Base-by-base conservation (phyloP, 2,329 filamentous ascomycete species). In the Microdochium bolleyi region DNA sequence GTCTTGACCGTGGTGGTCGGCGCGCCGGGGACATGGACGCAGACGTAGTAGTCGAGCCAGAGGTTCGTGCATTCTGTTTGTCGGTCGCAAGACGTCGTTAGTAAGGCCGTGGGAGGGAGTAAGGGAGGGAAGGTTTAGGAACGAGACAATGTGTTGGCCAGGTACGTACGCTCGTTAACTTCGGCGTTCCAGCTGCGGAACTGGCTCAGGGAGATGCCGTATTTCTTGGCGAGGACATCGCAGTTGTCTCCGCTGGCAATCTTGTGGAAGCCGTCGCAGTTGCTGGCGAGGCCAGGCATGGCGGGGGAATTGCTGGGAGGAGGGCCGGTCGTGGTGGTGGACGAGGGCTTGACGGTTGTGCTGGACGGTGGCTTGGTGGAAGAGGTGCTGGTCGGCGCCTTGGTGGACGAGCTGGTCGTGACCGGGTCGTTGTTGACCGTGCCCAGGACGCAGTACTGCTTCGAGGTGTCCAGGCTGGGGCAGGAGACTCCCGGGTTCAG, bases 181-280 rank as follows among this genome's bases (percentile, higher is more conserved):
- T 30, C 38, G 14, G 51, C 48, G 51, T 61, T 61, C 59, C 59
- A 60, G 11, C 34, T 37, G 19, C 13, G 11, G 37, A 61, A 57
- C 34, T 57, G 37, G 11, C 48, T 49, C 3, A 51, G n/a, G 13
- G 49, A 51, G 37, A 60, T 59, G 32, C 53, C 49, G 25, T 53
- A 37, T 3, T 54, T 50, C 5, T n/a, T 24, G n/a, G 53, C 53
- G 34, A 61, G 55, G 22, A n/a, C n/a, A n/a, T 53, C 32, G 60
- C 70, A 72, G 13, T 32, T 56, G 52, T 70, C 66, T 48, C 67
- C 66, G 11, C 53, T 56, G 32, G 59, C 58, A 24, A 67, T 58
- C 37, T 57, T 62, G 58, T 67, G 64, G 61, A 63, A 69, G 30
- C 56, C 49, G 24, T 57, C 61, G 61, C 68, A 71, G 51, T 51